Percentiles rank a stretch among this genome's conserved stretches.
Evolutionary conservation across 2,329 filamentous ascomycete genomes (phyloP).

Genomic region (Colletotrichum sp.): DNA sequence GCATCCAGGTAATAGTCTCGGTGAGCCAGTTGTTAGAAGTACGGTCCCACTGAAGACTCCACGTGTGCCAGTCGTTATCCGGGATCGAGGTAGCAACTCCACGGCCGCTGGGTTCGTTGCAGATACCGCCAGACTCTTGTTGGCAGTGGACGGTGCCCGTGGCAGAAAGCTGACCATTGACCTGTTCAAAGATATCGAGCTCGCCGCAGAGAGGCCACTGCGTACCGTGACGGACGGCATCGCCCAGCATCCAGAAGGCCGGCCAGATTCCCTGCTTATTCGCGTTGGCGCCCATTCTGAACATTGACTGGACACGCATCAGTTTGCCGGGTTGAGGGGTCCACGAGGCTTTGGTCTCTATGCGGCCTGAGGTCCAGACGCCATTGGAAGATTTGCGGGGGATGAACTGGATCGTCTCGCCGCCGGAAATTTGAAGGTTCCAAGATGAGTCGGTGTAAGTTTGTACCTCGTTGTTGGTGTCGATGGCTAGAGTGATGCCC

Average conservation of each 20-base stretch:
- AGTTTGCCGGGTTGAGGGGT: constrained; percentile 50
- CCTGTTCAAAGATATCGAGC: constrained; percentile 62
- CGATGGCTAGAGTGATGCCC: constrained; percentile 46
- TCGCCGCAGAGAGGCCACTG: constrained; percentile 60
- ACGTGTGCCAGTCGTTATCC: constrained; percentile 51
- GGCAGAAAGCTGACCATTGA: constrained; percentile 53
- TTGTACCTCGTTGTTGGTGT: constrained; percentile 58
- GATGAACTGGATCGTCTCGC: constrained; percentile 55
- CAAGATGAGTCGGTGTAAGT: constrained; percentile 49
- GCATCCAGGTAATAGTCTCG: constrained; percentile 57
- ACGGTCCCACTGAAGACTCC: constrained; percentile 56
- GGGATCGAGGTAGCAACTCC: constrained; percentile 38
- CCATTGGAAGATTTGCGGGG: constrained; percentile 45
- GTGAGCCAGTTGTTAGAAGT: constrained; percentile 46
- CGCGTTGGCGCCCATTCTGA: constrained; percentile 51
- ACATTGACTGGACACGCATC: constrained; percentile 49
- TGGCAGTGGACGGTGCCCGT: constrained; percentile 61
- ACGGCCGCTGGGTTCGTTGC: constrained; percentile 55
- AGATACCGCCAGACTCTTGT: constrained; percentile 45
- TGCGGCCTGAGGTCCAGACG: constrained; percentile 59
- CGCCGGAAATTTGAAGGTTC: constrained; percentile 58
- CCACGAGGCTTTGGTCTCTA: constrained; percentile 55
- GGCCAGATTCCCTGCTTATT: constrained; percentile 63
- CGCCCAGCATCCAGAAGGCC: constrained; percentile 63
- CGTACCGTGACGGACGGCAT: constrained; percentile 51